Evolutionary conservation across 805 yeast genomes (phyloP), one percentile per base, ranked within the genome.

Genomic region (Sugiyamaella lignohabitans): DNA sequence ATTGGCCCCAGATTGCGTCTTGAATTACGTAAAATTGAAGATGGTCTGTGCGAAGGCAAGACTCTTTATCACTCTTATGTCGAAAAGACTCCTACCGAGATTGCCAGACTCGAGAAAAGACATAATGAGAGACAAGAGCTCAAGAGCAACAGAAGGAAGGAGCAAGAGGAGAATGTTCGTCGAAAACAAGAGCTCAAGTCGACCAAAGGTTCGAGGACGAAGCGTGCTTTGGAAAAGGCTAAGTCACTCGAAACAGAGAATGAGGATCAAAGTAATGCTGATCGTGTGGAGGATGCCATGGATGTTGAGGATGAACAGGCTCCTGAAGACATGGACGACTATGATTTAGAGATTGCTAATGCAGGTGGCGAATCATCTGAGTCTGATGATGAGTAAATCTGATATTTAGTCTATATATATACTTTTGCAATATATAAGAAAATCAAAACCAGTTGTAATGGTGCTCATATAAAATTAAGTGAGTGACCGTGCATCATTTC

Each of bases 1-100:
- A 70, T 91, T 42, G 98, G 98, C 0, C 98, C 98, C 32, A 75
- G 98, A 54, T 67, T 93, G 65, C 79, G 77, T 55, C 69, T 93
- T 65, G 71, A 79, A 43, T 69, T 93, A 48, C 69, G 83, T 42
- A 93, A 93, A 68, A 86, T 93, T 45, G 97, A 91, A 66, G 98
- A 91, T 60, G 95, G 93, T 16, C 76, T 86, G 19, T 91, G 96
- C 49, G 71, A 81, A 0, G 96, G 97, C 44, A 89, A 87, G 67
- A 87, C 93, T 16, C 65, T 93, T 51, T 87, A 84, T 66, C 98
- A 93, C 63, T 74, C 86, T 39, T 74, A 70, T 45, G 71, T 87
- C 51, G 68, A 69, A 44, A 89, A 89, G 67, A 65, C 84, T 3
- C 71, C 72, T 50, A 65, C 69, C 42, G 94, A 91, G 63, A 68